These are phyloP conservation scores for Hymenotorrendiella dingleyae DNA, from an alignment of 2,329 filamentous ascomycete genomes.

Conservation along the genomic window DNA sequence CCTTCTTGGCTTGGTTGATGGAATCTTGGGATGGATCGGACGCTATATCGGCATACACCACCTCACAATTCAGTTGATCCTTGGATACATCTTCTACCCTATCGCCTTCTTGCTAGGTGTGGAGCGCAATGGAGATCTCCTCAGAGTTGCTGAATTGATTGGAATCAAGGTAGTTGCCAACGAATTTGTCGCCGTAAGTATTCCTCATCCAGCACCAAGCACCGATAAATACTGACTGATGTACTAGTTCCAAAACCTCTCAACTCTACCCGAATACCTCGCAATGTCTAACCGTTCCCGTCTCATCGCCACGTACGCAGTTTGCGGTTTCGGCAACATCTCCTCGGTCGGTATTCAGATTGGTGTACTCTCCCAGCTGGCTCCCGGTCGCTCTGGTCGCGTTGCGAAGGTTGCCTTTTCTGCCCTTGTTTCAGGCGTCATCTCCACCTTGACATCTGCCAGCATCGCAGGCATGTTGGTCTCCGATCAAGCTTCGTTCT, in stretches of 20 bases:
- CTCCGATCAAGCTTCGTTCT: too few relatives aligned
- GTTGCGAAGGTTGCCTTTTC: conserved; percentile 71
- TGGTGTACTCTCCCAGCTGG: conserved; percentile 77
- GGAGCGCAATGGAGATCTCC: conserved; percentile 54
- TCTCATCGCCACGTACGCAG: conserved; percentile 79
- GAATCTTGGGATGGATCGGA: conserved; percentile 78
- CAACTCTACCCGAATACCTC: conserved; percentile 45
- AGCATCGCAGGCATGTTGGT: conserved; percentile 72
- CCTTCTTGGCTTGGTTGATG: conserved; percentile 67
- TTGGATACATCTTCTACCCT: conserved; percentile 74
- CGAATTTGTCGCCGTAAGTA: conserved; percentile 26
- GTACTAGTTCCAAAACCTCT: conserved; percentile 38
- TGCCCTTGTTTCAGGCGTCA: conserved; percentile 69
- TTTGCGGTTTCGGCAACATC: conserved; percentile 82
- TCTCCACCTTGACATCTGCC: conserved; percentile 74
- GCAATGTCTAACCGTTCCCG: conserved; percentile 62
- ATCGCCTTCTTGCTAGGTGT: conserved; percentile 79
- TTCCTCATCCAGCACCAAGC: background rate
- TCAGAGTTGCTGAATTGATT: conserved; percentile 72
- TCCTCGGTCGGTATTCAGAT: conserved; percentile 86
- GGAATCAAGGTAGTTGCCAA: conserved; percentile 76
- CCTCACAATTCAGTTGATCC: conserved; percentile 69
- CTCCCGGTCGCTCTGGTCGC: conserved; percentile 66
- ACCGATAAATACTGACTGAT: background rate
- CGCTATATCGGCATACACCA: conserved; percentile 68